Percentiles rank a stretch among this genome's conserved stretches.
Evolutionary conservation across 2,329 filamentous ascomycete genomes (phyloP).

Genomic region (Blumeriella jaapii): DNA sequence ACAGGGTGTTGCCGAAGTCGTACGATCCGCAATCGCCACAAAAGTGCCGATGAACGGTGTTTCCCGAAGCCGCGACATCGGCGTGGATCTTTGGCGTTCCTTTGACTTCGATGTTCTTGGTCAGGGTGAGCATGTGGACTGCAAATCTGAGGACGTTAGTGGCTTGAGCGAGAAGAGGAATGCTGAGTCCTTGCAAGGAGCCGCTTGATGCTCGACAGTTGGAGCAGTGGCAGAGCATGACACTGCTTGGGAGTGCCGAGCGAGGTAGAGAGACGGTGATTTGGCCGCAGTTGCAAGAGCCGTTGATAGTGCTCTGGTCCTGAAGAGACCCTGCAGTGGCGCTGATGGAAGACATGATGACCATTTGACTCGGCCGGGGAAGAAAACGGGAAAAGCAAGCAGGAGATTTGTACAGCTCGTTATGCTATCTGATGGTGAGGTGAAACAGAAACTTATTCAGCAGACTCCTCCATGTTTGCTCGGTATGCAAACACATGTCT

Average conservation of each 20-base stretch:
- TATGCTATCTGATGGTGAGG: too few relatives aligned
- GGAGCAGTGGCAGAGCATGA: constrained; percentile 8
- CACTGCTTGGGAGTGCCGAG: constrained; percentile 3
- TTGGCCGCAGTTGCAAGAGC: constrained; percentile 10
- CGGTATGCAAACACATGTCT: too few relatives aligned
- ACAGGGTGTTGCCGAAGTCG: background rate
- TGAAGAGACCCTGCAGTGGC: background rate
- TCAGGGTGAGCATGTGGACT: constrained; percentile 5
- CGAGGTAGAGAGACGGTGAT: constrained; percentile 7
- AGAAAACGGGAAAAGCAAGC: too few relatives aligned
- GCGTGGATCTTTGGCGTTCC: constrained; percentile 8
- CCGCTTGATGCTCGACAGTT: constrained; percentile 9
- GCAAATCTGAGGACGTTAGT: constrained; percentile 4
- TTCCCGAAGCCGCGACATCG: constrained; percentile 6
- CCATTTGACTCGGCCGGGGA: too few relatives aligned
- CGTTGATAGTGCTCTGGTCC: constrained; percentile 7
- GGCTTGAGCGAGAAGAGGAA: background rate
- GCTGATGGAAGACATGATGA: too few relatives aligned
- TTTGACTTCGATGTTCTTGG: constrained; percentile 6
- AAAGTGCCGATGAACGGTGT: constrained; percentile 7
- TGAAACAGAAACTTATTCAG: too few relatives aligned
- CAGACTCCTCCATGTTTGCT: too few relatives aligned
- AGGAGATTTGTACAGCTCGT: too few relatives aligned
- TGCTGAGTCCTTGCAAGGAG: background rate
- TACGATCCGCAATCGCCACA: constrained; percentile 13